phyloP scores from a whole-genome alignment of 805 yeast genomes.

The Hanseniaspora mollemarum region DNA sequence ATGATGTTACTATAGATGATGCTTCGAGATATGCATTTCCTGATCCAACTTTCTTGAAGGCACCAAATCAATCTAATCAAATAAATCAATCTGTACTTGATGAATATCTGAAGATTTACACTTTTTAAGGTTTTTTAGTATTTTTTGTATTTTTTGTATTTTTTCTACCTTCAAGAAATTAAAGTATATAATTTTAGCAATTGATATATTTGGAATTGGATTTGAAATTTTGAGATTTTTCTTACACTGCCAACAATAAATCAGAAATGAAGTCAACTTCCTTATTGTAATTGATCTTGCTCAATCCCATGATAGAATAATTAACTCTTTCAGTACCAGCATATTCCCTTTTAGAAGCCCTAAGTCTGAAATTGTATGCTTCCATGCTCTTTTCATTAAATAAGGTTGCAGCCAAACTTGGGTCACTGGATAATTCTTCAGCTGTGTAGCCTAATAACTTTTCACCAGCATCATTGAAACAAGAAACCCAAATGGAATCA shows the following conservation, averaged over 20 bases:
- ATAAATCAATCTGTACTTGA: not conserved
- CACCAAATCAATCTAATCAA: not conserved
- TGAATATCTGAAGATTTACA: not conserved
- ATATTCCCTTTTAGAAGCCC: constrained; percentile 75
- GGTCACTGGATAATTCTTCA: constrained; percentile 41
- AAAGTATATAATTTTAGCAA: no score
- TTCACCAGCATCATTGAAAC: constrained; percentile 76
- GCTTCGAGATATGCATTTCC: not conserved
- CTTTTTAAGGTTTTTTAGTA: not conserved
- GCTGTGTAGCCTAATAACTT: constrained; percentile 54
- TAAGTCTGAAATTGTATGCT: constrained; percentile 62
- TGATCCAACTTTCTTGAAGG: not conserved
- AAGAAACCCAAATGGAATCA: constrained; percentile 75
- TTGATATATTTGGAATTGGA: no score
- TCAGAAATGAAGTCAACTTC: constrained; percentile 50
- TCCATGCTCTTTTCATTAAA: constrained; percentile 46
- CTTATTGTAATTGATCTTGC: constrained; percentile 42
- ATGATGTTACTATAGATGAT: not conserved
- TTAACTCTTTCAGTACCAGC: constrained; percentile 68
- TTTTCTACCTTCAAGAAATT: not conserved
- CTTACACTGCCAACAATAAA: constrained; percentile 23
- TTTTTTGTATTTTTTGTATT: not conserved
- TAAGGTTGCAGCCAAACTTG: constrained; percentile 32
- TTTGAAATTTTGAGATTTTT: no score
- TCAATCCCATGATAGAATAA: constrained; percentile 50